These are phyloP conservation scores for Poronia punctata DNA, from an alignment of 495 filamentous ascomycete species.

Conservation along the genomic window DNA sequence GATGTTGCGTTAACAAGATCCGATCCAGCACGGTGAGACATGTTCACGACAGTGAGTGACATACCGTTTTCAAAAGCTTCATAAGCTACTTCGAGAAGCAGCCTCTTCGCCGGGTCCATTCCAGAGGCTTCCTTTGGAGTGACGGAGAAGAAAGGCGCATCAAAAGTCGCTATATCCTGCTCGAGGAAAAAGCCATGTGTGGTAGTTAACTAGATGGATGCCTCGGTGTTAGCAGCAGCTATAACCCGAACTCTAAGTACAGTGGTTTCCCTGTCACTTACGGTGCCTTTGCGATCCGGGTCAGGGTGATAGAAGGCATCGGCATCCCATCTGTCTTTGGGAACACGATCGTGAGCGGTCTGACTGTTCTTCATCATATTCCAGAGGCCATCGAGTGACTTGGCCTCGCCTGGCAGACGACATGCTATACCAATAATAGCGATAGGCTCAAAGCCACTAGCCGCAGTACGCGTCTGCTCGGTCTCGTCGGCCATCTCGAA, in stretches of 20 bases:
- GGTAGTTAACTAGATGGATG: constrained; percentile 20
- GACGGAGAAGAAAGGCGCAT: constrained; percentile 44
- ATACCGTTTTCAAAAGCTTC: constrained; percentile 43
- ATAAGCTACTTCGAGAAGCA: constrained; percentile 46
- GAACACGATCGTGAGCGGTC: constrained; percentile 36
- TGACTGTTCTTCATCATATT: constrained; percentile 28
- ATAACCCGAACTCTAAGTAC: background rate
- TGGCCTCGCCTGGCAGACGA: constrained; percentile 38
- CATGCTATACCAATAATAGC: constrained; percentile 38
- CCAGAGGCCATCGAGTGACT: constrained; percentile 32
- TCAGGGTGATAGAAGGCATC: constrained; percentile 61
- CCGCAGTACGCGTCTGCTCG: background rate
- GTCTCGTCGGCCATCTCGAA: background rate
- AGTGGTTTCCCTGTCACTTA: background rate
- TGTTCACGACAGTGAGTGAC: no score
- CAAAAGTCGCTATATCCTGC: constrained; percentile 37
- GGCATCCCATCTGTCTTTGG: constrained; percentile 55
- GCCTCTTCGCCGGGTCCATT: constrained; percentile 31
- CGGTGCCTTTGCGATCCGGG: constrained; percentile 27
- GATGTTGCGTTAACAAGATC: background rate
- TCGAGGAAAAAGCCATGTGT: constrained; percentile 46
- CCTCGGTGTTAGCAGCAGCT: no score
- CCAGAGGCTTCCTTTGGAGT: constrained; percentile 36
- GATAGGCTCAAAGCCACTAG: constrained; percentile 15
- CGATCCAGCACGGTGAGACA: no score